These are phyloP conservation scores for Persicaria maculosa DNA, from an alignment of 148 eudicot genomes.

Conservation along the genomic window DNA sequence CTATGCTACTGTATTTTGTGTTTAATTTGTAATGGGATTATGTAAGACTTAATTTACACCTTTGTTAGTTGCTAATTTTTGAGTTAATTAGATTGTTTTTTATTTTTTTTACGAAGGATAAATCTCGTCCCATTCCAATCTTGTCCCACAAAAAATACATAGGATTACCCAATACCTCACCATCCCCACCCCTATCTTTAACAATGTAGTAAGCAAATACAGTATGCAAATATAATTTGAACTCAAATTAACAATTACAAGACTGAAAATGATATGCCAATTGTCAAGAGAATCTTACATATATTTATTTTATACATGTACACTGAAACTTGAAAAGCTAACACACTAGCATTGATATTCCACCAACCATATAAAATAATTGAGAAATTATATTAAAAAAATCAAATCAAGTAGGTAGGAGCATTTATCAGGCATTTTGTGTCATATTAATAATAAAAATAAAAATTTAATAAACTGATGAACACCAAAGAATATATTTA, in stretches of 20 bases:
- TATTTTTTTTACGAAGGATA: no score
- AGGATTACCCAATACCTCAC: no score
- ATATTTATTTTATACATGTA: neutral
- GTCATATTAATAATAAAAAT: neutral
- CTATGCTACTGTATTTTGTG: no score
- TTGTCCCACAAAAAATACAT: no score
- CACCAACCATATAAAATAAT: slow-evolving; percentile 11
- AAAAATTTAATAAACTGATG: neutral
- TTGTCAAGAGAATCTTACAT: slow-evolving; percentile 6
- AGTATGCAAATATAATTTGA: no score
- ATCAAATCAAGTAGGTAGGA: neutral
- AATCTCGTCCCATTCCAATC: no score
- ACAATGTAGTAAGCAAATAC: no score
- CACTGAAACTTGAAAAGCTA: neutral
- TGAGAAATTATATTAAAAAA: neutral
- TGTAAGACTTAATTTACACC: no score
- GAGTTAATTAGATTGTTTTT: no score
- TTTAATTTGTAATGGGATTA: no score
- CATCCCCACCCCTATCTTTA: no score
- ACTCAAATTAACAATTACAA: neutral
- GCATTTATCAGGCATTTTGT: neutral
- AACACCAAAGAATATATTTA: slow-evolving; percentile 12
- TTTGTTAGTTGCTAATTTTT: no score
- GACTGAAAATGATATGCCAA: slow-evolving; percentile 11
- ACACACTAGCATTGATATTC: neutral